These are phyloP conservation scores for Carex arenaria DNA, from an alignment of 202 grass and related monocot species.

Conservation along the genomic window DNA sequence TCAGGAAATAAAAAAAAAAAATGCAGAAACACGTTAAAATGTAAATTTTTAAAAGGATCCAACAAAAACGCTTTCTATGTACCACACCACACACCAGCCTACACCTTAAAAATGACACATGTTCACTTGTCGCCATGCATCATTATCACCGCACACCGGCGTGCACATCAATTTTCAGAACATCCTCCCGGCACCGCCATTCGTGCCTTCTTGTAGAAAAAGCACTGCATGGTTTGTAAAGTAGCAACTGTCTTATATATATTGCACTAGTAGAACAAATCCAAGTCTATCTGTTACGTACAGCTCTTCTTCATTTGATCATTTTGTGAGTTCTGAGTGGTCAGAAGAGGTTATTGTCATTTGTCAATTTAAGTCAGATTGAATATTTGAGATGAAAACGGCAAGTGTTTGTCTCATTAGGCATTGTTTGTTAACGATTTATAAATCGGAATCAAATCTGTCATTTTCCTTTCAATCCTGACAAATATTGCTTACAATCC, in stretches of 20 bases:
- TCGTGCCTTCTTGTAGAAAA: not conserved
- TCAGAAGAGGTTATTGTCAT: slow-evolving; percentile 3
- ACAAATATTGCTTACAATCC: not conserved
- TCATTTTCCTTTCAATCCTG: not conserved
- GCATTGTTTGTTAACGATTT: not conserved
- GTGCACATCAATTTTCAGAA: not conserved
- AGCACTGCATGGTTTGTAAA: not conserved
- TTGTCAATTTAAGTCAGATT: not conserved
- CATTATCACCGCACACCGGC: not conserved
- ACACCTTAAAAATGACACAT: not conserved
- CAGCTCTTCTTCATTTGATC: not conserved
- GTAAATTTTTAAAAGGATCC: not conserved
- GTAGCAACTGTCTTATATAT: not conserved
- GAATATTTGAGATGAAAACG: not conserved
- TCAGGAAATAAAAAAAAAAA: not conserved
- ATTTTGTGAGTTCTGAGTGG: not conserved
- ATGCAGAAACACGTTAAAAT: not conserved
- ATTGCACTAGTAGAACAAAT: not conserved
- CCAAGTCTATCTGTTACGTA: not conserved
- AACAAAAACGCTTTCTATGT: not conserved
- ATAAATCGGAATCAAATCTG: not conserved
- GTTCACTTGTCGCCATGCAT: not conserved
- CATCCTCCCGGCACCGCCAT: not conserved
- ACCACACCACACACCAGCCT: not conserved
- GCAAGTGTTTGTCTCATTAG: not conserved